A percentile compares a stretch with the other conserved stretches of the same genome.
Evolutionary conservation across 108 stramenopile genomes (phyloP).

Genomic region (Cylindrotheca closterium): DNA sequence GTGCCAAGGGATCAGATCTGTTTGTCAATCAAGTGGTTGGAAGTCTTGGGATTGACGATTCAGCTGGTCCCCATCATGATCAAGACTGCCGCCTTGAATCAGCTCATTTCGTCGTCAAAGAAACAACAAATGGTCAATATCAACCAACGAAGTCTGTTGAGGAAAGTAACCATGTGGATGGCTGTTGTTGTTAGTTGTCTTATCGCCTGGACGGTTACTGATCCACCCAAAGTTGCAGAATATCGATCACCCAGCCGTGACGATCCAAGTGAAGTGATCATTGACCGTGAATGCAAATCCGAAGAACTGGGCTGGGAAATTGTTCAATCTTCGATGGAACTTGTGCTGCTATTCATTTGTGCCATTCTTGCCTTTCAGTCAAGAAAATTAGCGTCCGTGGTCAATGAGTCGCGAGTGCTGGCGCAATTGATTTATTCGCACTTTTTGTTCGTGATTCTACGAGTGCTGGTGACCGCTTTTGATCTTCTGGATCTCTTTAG

Average conservation of each 20-base stretch:
- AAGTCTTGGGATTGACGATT: constrained; percentile 35
- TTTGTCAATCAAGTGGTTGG: constrained; percentile 29
- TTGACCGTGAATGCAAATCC: constrained; percentile 20
- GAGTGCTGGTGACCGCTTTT: constrained; percentile 12
- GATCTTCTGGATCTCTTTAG: constrained; percentile 10
- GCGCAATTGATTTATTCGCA: constrained; percentile 39
- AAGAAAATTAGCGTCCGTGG: constrained; percentile 13
- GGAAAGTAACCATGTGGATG: constrained; percentile 12
- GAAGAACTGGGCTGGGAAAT: constrained; percentile 9
- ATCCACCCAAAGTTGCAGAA: constrained; percentile 19
- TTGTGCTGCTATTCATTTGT: constrained; percentile 21
- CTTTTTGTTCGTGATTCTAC: constrained; percentile 28
- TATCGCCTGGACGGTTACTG: constrained; percentile 28
- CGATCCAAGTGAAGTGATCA: neutral
- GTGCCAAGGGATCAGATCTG: constrained; percentile 20
- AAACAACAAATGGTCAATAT: constrained; percentile 36
- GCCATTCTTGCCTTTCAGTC: constrained; percentile 38
- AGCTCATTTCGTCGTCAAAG: constrained; percentile 13
- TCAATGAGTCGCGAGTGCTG: constrained; percentile 34
- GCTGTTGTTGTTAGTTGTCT: constrained; percentile 9
- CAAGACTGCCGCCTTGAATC: constrained; percentile 35
- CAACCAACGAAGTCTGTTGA: neutral
- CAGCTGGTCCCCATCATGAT: constrained; percentile 27
- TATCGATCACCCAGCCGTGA: constrained; percentile 11
- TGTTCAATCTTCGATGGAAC: constrained; percentile 9